Evolutionary conservation across 176 grass and related monocot genomes (phyloP).

Genomic region (Eragrostis nindensis): DNA sequence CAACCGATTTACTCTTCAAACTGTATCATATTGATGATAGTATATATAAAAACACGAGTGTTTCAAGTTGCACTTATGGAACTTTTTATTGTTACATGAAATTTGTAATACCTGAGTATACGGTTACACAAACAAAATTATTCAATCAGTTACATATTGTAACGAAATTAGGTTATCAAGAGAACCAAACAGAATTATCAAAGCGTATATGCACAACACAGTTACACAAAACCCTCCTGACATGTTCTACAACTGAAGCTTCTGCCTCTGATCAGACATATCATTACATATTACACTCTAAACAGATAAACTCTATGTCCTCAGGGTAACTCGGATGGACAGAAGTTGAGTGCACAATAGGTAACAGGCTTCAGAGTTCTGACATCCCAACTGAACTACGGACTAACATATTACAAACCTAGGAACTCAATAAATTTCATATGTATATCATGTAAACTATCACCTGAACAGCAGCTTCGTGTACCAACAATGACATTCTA

Average conservation of each 20-base stretch:
- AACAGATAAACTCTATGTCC: background rate
- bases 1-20: no score
- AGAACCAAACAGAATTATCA: background rate
- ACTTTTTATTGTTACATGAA: no score
- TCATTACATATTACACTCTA: background rate
- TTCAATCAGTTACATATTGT: background rate
- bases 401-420: constrained; percentile 35
- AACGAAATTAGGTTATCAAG: background rate
- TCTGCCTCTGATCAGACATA: background rate
- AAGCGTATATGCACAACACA: background rate
- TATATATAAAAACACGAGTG: no score
- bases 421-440: constrained; percentile 31
- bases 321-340: constrained; percentile 6
- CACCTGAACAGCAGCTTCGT: constrained; percentile 40
- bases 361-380: background rate
- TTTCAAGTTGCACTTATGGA: no score
- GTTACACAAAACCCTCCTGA: background rate
- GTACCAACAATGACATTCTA: constrained; percentile 48
- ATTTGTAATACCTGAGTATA: background rate
- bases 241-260: background rate
- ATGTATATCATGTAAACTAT: constrained; percentile 45
- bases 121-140: background rate
- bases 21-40: no score
- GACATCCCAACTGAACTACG: constrained; percentile 28
- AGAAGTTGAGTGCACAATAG: background rate